These are phyloP conservation scores for Ploettnerulaceae sp. DNA, from an alignment of 2,329 filamentous ascomycete genomes.

Conservation along the genomic window DNA sequence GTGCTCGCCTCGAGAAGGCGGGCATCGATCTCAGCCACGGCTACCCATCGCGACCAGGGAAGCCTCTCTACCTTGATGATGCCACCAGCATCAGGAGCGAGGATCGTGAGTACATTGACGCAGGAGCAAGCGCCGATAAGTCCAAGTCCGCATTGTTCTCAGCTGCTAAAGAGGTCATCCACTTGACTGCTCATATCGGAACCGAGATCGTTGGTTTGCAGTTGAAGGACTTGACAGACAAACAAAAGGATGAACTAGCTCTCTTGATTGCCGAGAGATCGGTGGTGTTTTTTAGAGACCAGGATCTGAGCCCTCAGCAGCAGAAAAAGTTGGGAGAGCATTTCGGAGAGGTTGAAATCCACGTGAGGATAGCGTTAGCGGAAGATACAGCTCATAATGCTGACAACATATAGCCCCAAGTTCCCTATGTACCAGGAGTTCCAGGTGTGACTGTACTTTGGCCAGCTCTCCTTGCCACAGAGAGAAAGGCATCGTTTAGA, in stretches of 20 bases:
- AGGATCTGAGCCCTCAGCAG: slow-evolving; percentile 54
- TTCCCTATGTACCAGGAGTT: slow-evolving; percentile 63
- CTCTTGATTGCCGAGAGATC: slow-evolving; percentile 40
- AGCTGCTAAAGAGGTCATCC: slow-evolving; percentile 57
- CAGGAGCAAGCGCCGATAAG: slow-evolving; percentile 60
- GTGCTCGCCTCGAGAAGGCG: slow-evolving; percentile 58
- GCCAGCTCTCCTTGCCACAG: slow-evolving; percentile 62
- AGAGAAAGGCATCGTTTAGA: slow-evolving; percentile 56
- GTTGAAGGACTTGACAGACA: slow-evolving; percentile 36
- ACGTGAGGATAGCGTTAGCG: slow-evolving; percentile 44
- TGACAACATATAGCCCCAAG: slow-evolving; percentile 54
- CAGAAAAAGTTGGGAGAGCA: slow-evolving; percentile 59
- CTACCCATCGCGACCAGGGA: slow-evolving; percentile 65
- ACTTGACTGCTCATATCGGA: slow-evolving; percentile 40
- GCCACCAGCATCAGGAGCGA: slow-evolving; percentile 59
- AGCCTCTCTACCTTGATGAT: slow-evolving; percentile 65
- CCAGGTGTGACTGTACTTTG: slow-evolving; percentile 63
- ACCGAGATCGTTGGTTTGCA: slow-evolving; percentile 40
- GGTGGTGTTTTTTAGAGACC: slow-evolving; percentile 36
- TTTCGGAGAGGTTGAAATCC: slow-evolving; percentile 62
- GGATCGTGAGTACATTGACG: slow-evolving; percentile 52
- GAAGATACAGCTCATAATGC: not conserved
- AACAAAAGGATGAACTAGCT: slow-evolving; percentile 40
- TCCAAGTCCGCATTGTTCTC: slow-evolving; percentile 56
- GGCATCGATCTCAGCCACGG: slow-evolving; percentile 65